Base-by-base conservation (phyloP, 495 filamentous ascomycete species). In the Hypoxylon trugodes region DNA sequence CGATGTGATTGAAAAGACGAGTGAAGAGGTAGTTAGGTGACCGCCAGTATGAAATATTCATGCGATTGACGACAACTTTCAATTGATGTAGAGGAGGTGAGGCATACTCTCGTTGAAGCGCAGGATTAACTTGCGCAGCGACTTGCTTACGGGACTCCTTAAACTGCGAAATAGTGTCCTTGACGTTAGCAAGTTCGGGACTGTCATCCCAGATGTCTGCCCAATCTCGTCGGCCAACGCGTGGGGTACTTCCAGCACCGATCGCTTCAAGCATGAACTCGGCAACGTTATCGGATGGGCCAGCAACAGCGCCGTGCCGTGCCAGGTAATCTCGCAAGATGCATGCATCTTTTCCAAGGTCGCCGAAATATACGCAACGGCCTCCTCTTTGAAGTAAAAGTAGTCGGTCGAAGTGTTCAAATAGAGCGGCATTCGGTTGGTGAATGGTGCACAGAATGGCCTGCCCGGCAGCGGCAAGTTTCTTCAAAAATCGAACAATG, bases 361-460 rank as follows among this genome's bases (percentile, higher is more conserved):
- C 76, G 36, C 90, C 90, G 66, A 89, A 89, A 75, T 92, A 94
- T 7, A 89, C 87, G n/a, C 82, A 87, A 37, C 87, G 83, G 1
- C 90, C 90, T 7, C 89, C 90, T 19, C 77, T 77, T 55, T 88
- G 82, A 12, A 94, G 81, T 0, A 92, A 77, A 2, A 94, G 75
- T 1, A 94, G 74, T 6, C 84, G 82, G 68, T 93, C 90, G 67
- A 82, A 91, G 63, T 90, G 88, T 69, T 95, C 88, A 63, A 97
- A 96, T 0, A 97, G 81, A 0, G 90, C 88, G 2, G 90, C 86
- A 68, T 90, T 90, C 12, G 93, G 93, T 65, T 97, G 93, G 73
- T 97, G 93, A 62, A 96, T 97, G 0, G 93, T 97, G 74, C 90
- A 92, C 1, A 96, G 84, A 70, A 97, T 91, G 13, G 93, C 92